Base-by-base conservation (phyloP, 257 asterid species). In the Salvia miltiorrhiza region DNA sequence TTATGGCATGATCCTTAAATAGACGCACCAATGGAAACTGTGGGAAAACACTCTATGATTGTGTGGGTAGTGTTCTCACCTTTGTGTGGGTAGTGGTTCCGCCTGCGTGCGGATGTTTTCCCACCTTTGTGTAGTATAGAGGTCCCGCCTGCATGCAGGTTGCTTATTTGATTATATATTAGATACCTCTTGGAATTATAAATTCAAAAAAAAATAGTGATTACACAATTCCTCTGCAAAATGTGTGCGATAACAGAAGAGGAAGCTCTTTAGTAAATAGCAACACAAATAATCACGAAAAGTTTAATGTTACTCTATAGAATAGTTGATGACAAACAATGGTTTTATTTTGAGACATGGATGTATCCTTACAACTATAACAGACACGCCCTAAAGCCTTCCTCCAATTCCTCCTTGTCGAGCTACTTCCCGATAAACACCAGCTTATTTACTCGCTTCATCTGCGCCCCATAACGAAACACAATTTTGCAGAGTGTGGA, bases 341-440 rank as follows among this genome's bases (percentile, higher is more conserved):
- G n/a, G 30, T 13, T 45, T 2, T 28, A 33, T 54, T 7, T 37
- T 37, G 24, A 49, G 35, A 21, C 7, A 19, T 10, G 32, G 20
- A 24, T 37, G 20, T 50, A 47, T 59, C 16, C 14, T 50, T 24
- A 13, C 20, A 62, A 26, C 72, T 70, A 76, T 54, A 88, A 37
- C 49, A 94, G 76, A 75, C 97, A 94, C 2, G 85, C 85, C 80
- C 85, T 94, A 50, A 94, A 87, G 48, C 97, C 99, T 75, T 91
- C 79, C 84, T 94, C 97, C 47, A 94, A 28, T 64, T 91, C 96
- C 79, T 76, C 44, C 0, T 55, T 78, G 10, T 90, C 87, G 65
- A 91, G 88, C 71, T 91, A 91, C 86, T 91, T 94, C 57, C 97
- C 99, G 2, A 94, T 94, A 78, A 94, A 94, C 11, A 94, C 99